Evolutionary conservation across 2,329 filamentous ascomycete species (phyloP), one percentile per base, ranked within the genome.

Genomic region (Aspergillus latus): DNA sequence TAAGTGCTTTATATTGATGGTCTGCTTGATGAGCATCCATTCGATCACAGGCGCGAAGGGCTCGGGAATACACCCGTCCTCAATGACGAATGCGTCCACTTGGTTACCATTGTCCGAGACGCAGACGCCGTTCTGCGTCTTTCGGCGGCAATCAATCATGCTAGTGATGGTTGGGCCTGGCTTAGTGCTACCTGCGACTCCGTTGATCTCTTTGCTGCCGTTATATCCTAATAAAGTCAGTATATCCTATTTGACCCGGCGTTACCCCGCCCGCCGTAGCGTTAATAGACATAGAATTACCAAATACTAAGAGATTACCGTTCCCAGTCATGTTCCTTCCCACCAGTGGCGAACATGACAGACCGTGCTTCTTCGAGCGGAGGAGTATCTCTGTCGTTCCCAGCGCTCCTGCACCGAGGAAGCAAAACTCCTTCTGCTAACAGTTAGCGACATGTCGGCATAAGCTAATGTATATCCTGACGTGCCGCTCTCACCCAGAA

Each of bases 351-450:
- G 53, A 56, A 21, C 39, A 7, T 1, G 45, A 16, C 15, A 59
- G 43, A 2, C 57, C 57, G 26, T 57, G 36, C 13, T 43, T 29
- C 36, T 21, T 51, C 36, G 53, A 57, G 5, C 57, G 57, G n/a
- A 59, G 54, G 11, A 59, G 43, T 28, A 59, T 59, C 49, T 59
- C 57, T n/a, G 57, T 57, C 8, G 57, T 59, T 15, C 57, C 57
- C 2, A 59, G 39, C 4, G 53, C 51, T 3, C 57, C 54, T 39
- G 57, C 57, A 11, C 57, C 54, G 26, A 89, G 77, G 65, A 89
- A 88, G 5, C 87, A 84, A 21, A 84, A 81, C 61, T 86, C 80
- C 66, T 79, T 83, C 58, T 62, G 30, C 4, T 11, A 0, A 8
- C 4, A 11, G n/a, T 45, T 28, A 45, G 26, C 15, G 10, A 29